Evolutionary conservation across 2,329 filamentous ascomycete species (phyloP), one percentile per base, ranked within the genome.

Genomic region (Curvularia spicifera): DNA sequence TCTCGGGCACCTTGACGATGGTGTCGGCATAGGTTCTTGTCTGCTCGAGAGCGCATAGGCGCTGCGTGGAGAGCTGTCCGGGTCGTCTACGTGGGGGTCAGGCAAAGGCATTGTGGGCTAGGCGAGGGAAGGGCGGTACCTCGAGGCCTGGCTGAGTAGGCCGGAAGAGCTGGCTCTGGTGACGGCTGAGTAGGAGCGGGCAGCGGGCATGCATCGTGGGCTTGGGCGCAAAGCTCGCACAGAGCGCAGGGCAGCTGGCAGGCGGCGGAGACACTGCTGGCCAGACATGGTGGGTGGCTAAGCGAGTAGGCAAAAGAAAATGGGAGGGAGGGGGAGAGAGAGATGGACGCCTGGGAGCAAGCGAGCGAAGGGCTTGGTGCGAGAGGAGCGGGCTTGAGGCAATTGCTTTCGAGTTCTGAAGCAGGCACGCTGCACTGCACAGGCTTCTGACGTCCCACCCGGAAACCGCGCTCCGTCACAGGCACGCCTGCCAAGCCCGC

Each of bases 1-100:
- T 98, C 76, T 95, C 87, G 33, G 95, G 95, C 67, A 98, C 95
- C 81, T 98, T 94, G 78, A 99, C 88, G 64, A 94, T 81, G 68
- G 87, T 89, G 74, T 96, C 92, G 76, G 93, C 93, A 71, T 78
- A 78, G 58, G 57, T 73, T 61, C 76, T 70, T 53, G 66, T 71
- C 61, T 76, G 74, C 44, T 72, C 68, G 62, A 73, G 54, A 51
- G 60, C 59, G 51, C 69, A 67, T n/a, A 67, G 59, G 52, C 63
- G 72, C 43, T 65, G 65, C 58, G 67, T 60, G 22, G 70, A 57
- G 43, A 71, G 59, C 60, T 71, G 71, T 57, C 56, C 67, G 24
- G 72, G 71, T 35, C 69, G 71, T 65, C 74, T 76, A 53, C 33
- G 4, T 20, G 43, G n/a, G 35, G 26, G 45, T 71, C 59, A 71